Evolutionary conservation across 2,329 filamentous ascomycete genomes (phyloP).

Genomic region (Monilinia fructicola): DNA sequence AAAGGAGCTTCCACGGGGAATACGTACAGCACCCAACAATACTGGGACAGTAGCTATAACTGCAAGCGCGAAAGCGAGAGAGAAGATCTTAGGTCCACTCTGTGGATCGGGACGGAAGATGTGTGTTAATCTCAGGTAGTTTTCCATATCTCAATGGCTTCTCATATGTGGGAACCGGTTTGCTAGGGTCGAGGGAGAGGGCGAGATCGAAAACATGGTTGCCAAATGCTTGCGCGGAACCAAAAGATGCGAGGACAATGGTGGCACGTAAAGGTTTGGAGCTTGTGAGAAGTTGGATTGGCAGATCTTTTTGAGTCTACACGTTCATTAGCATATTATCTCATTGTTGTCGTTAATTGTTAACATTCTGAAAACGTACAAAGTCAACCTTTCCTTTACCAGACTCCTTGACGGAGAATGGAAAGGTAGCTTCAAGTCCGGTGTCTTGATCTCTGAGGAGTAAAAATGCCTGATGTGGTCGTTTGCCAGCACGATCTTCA

Average conservation of each 20-base stretch:
- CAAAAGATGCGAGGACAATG: conserved; percentile 84
- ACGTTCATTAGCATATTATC: conserved; percentile 30
- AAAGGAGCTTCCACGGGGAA: conserved; percentile 24
- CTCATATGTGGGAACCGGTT: conserved; percentile 59
- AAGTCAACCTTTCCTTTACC: conserved; percentile 85
- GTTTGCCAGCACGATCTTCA: conserved; percentile 74
- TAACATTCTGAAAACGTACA: conserved; percentile 53
- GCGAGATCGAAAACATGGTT: conserved; percentile 71
- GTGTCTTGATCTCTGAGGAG: conserved; percentile 71
- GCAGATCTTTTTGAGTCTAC: conserved; percentile 86
- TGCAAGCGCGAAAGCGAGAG: conserved; percentile 71
- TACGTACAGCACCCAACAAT: conserved; percentile 67
- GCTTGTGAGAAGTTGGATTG: conserved; percentile 72
- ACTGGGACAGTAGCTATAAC: conserved; percentile 73
- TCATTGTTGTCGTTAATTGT: not conserved
- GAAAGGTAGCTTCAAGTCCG: conserved; percentile 83
- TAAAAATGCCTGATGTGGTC: conserved; percentile 92
- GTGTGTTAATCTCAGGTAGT: conserved; percentile 82
- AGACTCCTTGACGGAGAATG: conserved; percentile 78
- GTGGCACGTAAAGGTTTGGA: conserved; percentile 71
- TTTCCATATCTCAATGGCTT: conserved; percentile 80
- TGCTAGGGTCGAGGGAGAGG: conserved; percentile 62
- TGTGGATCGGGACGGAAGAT: conserved; percentile 78
- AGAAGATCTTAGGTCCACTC: conserved; percentile 79
- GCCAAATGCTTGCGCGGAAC: conserved; percentile 66